Base-by-base conservation (phyloP, 345 rosid genomes). In the Dipteronia dyeriana region DNA sequence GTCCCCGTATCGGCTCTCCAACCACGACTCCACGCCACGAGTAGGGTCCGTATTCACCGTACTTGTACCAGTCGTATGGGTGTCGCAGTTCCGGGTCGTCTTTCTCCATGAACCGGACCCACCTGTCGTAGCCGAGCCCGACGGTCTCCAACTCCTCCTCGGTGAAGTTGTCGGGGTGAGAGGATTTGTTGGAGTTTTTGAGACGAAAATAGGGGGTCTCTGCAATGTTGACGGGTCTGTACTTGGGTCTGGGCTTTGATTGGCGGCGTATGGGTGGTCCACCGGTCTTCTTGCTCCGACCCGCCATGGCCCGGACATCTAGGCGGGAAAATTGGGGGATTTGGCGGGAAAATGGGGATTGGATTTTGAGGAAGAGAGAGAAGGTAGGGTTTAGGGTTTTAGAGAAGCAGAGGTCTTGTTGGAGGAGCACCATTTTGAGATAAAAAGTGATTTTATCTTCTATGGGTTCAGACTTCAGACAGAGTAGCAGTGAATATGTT, bases 11-110 rank as follows among this genome's bases (percentile, higher is more conserved):
- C 0, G 97, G 99, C 41, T 96, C 97, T 19, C 97, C 99, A 10
- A 93, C 87, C n/a, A 95, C 98, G 8, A 95, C 90, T 8, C 98
- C 99, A 3, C 97, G 91, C 98, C 98, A 93, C 34, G 98, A 92
- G 86, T 93, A 95, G 1, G 97, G 99, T 26, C 98, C 98, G 61
- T 83, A 91, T 77, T 95, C 99, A 3, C 98, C 99, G 60, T 95
- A 95, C 82, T 94, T 94, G 78, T 89, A 93, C 98, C 98, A 93
- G 67, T 95, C 97, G 77, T 87, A 78, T 1, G 95, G 99, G 76
- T 95, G 98, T 49, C 90, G 91, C 49, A 95, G 76, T 61, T 90
- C 84, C 1, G 98, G 97, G 83, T 93, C 99, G 75, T 93, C 97
- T 78, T 90, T 91, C 64, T 92, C 93, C 98, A 93, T 90, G 85